phyloP scores from a whole-genome alignment of 495 filamentous ascomycete species.

The Penicillium cataractarum region DNA sequence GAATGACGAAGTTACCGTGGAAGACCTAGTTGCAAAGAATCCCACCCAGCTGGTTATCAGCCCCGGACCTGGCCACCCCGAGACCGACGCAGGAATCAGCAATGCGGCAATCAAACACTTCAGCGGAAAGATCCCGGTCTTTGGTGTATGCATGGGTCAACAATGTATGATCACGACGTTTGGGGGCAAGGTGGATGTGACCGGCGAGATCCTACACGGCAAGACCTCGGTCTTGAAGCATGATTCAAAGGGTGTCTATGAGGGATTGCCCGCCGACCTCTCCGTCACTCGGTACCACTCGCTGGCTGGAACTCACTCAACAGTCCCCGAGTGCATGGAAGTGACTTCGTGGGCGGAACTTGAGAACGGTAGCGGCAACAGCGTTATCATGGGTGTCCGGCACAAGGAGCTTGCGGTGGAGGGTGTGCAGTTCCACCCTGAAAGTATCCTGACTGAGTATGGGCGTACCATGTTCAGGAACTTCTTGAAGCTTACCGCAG shows the following conservation, averaged over 20 bases:
- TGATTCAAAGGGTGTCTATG: constrained; percentile 86
- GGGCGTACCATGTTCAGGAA: constrained; percentile 90
- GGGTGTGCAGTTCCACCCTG: constrained; percentile 96
- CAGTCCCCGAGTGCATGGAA: constrained; percentile 84
- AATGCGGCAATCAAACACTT: constrained; percentile 89
- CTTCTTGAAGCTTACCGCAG: constrained; percentile 82
- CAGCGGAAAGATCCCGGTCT: constrained; percentile 92
- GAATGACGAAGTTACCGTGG: constrained; percentile 87
- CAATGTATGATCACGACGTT: constrained; percentile 95
- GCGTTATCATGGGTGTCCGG: constrained; percentile 93
- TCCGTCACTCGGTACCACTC: constrained; percentile 96
- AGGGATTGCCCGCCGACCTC: constrained; percentile 71
- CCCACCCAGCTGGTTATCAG: constrained; percentile 95
- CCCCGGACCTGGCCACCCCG: constrained; percentile 91
- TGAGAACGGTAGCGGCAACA: constrained; percentile 59
- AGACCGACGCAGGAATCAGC: constrained; percentile 88
- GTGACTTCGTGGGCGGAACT: constrained; percentile 86
- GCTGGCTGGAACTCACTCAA: constrained; percentile 87
- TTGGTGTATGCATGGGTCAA: constrained; percentile 98
- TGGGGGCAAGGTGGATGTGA: constrained; percentile 87
- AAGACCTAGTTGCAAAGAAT: constrained; percentile 77
- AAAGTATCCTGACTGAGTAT: constrained; percentile 91
- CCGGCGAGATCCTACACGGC: constrained; percentile 94
- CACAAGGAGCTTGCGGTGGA: constrained; percentile 90
- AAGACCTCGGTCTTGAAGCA: constrained; percentile 92